Evolutionary conservation across 371 early-diverging fungal species (phyloP).

Genomic region (Lichtheimia ramosa): DNA sequence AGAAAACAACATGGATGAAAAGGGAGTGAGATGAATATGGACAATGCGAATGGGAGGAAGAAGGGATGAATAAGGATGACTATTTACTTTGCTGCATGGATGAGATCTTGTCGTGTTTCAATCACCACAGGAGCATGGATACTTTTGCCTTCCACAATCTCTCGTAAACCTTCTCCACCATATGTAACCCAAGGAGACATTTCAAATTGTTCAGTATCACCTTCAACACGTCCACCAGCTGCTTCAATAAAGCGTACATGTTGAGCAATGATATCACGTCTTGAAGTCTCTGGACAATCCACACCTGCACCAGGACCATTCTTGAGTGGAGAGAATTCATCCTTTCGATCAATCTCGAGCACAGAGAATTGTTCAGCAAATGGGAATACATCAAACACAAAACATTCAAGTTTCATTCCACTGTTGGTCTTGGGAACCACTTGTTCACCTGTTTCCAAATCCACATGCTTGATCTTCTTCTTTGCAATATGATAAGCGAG

Average conservation of each 20-base stretch:
- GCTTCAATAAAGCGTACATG: constrained; percentile 81
- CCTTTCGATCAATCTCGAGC: constrained; percentile 86
- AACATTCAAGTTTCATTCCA: constrained; percentile 97
- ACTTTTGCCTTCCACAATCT: constrained; percentile 63
- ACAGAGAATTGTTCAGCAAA: constrained; percentile 85
- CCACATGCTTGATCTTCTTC: constrained; percentile 95
- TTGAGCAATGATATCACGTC: constrained; percentile 86
- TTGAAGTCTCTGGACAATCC: constrained; percentile 93
- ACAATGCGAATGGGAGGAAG: no score
- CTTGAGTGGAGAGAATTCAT: constrained; percentile 97
- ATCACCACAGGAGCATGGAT: constrained; percentile 45
- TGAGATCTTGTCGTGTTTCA: constrained; percentile 45
- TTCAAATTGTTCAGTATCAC: constrained; percentile 69
- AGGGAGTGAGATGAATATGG: no score
- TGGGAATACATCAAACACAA: constrained; percentile 97
- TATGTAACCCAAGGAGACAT: constrained; percentile 91
- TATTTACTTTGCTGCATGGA: constrained; percentile 20
- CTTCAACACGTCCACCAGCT: constrained; percentile 80
- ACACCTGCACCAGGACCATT: constrained; percentile 89
- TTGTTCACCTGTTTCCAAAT: constrained; percentile 74
- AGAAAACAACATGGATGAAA: background rate
- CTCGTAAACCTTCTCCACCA: constrained; percentile 87
- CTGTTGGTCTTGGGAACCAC: constrained; percentile 79
- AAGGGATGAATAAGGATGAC: background rate
- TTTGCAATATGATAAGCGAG: constrained; percentile 95